Evolutionary conservation across 2,329 filamentous ascomycete species (phyloP), one percentile per base, ranked within the genome.

Genomic region (Fonsecaea nubica): DNA sequence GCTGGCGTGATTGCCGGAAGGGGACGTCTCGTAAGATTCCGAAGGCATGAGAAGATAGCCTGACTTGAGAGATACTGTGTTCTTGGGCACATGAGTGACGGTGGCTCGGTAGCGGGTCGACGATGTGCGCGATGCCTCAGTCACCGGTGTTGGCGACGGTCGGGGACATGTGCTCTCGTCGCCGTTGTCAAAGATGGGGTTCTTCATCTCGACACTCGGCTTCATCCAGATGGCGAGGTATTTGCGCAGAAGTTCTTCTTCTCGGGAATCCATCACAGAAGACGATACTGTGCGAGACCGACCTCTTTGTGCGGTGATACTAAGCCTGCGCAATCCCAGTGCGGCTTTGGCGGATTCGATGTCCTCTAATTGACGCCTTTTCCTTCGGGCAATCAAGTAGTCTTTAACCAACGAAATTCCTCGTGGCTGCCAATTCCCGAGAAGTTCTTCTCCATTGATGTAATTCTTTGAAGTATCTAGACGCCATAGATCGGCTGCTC

Each of bases 391-490:
- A 10, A 84, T 80, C 62, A 97, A 90, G 74, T 90, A 97, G 78
- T 99, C 95, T 65, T 89, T 88, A n/a, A 99, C 90, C 0, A 99
- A 81, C 0, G 92, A 96, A 2, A 98, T 91, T 40, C 95, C 93
- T 50, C 95, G 87, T 1, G 95, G 94, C 7, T 89, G 88, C 95
- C 95, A 99, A 64, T 89, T 88, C 2, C 84, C 88, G 45, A 99
- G 83, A 57, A 89, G 85, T 77, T 99, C 95, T 79, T 99, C 93
- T 63, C 95, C 95, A 77, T 97, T 97, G 73, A 99, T 92, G 75
- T 97, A 98, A 77, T 96, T 92, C 74, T 96, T 91, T 66, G 92
- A 90, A 15, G 93, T 98, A 77, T 93, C 96, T 88, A 98, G 92
- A 62, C 95, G 88, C 95, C 95, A 99, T 12, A 99, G 83, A 76